Evolutionary conservation across 805 yeast species (phyloP).

Genomic region (Zygoascus biomembranicola): DNA sequence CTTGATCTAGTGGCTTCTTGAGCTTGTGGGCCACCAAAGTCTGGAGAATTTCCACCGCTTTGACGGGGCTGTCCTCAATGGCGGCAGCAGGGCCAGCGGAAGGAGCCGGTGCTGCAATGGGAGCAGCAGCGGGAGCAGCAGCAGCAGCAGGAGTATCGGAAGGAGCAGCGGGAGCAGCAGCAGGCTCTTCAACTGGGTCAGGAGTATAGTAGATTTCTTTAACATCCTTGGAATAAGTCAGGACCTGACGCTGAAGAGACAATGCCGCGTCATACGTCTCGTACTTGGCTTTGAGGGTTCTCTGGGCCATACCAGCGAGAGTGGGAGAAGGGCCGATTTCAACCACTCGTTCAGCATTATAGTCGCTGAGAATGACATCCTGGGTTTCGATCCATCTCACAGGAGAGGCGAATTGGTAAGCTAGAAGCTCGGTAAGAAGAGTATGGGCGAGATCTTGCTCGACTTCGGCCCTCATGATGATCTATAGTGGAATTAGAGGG

Average conservation of each 20-base stretch:
- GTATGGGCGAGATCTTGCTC: slow-evolving; percentile 97
- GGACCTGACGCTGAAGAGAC: slow-evolving; percentile 83
- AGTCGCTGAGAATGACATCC: slow-evolving; percentile 90
- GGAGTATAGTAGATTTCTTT: slow-evolving; percentile 90
- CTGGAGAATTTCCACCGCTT: slow-evolving; percentile 74
- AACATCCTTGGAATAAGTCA: slow-evolving; percentile 92
- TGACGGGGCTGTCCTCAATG: slow-evolving; percentile 82
- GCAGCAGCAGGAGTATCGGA: slow-evolving; percentile 31
- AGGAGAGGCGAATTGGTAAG: slow-evolving; percentile 98
- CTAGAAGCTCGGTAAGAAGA: slow-evolving; percentile 87
- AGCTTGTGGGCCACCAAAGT: slow-evolving; percentile 92
- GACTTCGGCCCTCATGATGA: slow-evolving; percentile 76
- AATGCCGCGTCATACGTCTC: slow-evolving; percentile 98
- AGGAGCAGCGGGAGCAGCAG: slow-evolving; percentile 26
- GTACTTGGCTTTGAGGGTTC: slow-evolving; percentile 91
- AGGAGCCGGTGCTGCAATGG: slow-evolving; percentile 57
- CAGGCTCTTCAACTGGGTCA: slow-evolving; percentile 31
- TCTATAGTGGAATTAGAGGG: neutral
- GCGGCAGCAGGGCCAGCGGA: slow-evolving; percentile 76
- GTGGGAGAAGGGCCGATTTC: slow-evolving; percentile 99
- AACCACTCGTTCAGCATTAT: slow-evolving; percentile 93
- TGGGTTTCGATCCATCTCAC: slow-evolving; percentile 99
- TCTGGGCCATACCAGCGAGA: slow-evolving; percentile 95
- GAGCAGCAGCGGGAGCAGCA: slow-evolving; percentile 48
- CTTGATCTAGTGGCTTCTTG: slow-evolving; percentile 79